Conservation (phyloP, 73 alveolate species). For the Paramecium tetraurelia region DNA sequence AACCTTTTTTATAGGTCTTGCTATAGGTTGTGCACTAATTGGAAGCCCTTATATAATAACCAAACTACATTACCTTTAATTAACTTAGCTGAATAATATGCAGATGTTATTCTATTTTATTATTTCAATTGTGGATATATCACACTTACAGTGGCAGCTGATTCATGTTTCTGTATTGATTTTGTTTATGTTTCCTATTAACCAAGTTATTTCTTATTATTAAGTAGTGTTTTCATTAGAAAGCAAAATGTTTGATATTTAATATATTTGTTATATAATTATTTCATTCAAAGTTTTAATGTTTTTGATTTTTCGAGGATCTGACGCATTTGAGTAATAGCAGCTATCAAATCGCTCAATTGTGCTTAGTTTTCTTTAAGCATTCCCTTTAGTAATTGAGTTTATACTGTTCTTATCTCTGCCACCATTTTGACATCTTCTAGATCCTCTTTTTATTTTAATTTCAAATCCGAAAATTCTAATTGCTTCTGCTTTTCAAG, state of each 20-base stretch:
- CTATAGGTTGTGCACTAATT: background rate
- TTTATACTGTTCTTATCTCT: background rate
- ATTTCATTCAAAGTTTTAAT: background rate
- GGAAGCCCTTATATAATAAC: background rate
- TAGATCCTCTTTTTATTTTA: background rate
- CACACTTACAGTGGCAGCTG: background rate
- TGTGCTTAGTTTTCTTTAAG: background rate
- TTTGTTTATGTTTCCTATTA: background rate
- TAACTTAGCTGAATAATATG: constrained; percentile 13
- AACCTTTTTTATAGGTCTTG: background rate
- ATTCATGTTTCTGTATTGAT: background rate
- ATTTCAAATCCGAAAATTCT: background rate
- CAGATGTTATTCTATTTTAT: constrained; percentile 41
- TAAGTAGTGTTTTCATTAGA: background rate
- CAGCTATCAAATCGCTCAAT: background rate
- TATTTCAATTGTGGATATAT: background rate
- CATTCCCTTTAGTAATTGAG: background rate
- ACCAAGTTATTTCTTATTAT: background rate
- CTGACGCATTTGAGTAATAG: background rate
- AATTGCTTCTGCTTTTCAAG: background rate
- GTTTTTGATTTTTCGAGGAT: background rate
- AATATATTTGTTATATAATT: background rate
- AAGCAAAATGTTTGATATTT: background rate
- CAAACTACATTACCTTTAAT: background rate
- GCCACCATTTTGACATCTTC: background rate